Conservation (phyloP, 805 yeast species). For the Barnettozyma siamensis region DNA sequence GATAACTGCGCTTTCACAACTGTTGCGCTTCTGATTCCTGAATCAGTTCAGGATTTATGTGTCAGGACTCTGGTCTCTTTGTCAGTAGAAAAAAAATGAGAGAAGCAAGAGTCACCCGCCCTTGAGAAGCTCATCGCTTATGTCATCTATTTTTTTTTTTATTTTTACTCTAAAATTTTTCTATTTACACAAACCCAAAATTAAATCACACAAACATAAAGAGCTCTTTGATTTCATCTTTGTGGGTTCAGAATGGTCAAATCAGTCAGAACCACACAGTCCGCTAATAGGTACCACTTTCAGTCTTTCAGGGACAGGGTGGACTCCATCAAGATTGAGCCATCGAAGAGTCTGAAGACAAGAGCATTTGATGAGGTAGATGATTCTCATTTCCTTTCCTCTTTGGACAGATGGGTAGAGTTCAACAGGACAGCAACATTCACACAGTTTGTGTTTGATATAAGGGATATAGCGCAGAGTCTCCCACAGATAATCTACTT, state of each 20-base stretch:
- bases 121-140: constrained; percentile 4
- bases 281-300: constrained; percentile 55
- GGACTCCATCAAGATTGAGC: constrained; percentile 79
- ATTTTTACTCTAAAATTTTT: background rate
- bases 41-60: background rate
- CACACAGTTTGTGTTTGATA: constrained; percentile 51
- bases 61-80: background rate
- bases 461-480: constrained; percentile 54
- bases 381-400: constrained; percentile 70
- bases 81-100: background rate
- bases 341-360: constrained; percentile 48
- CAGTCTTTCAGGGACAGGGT: constrained; percentile 79
- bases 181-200: background rate
- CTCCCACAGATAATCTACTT: constrained; percentile 79
- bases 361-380: constrained; percentile 68
- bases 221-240: background rate
- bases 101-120: constrained; percentile 4
- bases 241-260: constrained; percentile 15
- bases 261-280: constrained; percentile 40
- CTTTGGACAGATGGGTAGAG: constrained; percentile 84
- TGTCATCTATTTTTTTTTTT: background rate
- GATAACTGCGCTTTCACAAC: too few relatives aligned
- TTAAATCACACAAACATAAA: background rate
- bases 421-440: constrained; percentile 72
- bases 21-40: too few relatives aligned